These are phyloP conservation scores for Azolla pinnata DNA, from an alignment of 75 land plant genomes.

Conservation along the genomic window DNA sequence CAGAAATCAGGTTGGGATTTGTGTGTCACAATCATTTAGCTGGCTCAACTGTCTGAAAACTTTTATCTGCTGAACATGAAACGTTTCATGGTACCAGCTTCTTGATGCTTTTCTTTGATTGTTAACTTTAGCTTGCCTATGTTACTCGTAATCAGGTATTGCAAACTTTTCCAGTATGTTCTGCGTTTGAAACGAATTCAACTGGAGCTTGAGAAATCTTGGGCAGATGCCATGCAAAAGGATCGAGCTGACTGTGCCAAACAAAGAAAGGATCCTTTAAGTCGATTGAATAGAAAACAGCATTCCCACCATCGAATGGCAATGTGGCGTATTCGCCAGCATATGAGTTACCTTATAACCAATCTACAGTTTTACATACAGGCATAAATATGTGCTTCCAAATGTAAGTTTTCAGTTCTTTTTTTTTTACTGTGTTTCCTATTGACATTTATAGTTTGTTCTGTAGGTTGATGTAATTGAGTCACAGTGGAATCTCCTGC, in stretches of 20 bases:
- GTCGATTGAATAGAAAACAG: constrained; percentile 24
- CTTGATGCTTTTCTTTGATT: neutral
- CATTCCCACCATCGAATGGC: constrained; percentile 53
- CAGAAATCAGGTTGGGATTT: too few species aligned
- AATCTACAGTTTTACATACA: constrained; percentile 97
- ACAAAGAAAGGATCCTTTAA: constrained; percentile 40
- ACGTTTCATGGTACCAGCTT: too few species aligned
- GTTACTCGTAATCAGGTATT: constrained; percentile 45
- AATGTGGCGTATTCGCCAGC: constrained; percentile 92
- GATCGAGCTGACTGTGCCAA: constrained; percentile 73
- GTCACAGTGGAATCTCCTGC: constrained; percentile 96
- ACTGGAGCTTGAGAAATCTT: constrained; percentile 92
- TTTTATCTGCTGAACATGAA: too few species aligned
- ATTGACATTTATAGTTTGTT: too few species aligned
- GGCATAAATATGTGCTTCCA: constrained; percentile 23
- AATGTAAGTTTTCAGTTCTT: neutral
- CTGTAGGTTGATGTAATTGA: constrained; percentile 96
- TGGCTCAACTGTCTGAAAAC: too few species aligned
- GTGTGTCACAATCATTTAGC: too few species aligned
- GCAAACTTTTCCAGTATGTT: constrained; percentile 79
- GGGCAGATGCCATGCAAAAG: constrained; percentile 97
- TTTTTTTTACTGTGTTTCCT: neutral
- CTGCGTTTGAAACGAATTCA: constrained; percentile 85
- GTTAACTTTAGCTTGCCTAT: too few species aligned
- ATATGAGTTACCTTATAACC: constrained; percentile 91